These are phyloP conservation scores for Podospora conica DNA, from an alignment of 495 filamentous ascomycete species.

Conservation along the genomic window DNA sequence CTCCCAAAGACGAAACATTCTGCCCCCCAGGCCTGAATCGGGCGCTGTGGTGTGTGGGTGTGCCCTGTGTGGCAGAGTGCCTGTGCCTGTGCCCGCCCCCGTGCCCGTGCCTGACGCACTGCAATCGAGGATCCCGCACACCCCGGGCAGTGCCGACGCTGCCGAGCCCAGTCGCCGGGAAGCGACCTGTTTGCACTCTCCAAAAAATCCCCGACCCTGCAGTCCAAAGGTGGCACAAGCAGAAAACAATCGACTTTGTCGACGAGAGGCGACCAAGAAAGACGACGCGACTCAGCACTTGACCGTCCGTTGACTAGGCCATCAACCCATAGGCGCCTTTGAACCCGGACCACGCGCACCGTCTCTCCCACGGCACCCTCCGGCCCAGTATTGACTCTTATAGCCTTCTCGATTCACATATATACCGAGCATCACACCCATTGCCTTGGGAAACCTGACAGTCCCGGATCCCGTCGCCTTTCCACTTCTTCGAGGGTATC, in stretches of 20 bases:
- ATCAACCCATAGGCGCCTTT: neutral
- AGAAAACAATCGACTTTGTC: neutral
- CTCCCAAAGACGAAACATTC: neutral
- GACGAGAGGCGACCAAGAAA: neutral
- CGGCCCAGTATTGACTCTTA: constrained; percentile 1
- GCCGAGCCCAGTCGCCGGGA: neutral
- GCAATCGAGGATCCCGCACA: neutral
- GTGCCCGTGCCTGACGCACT: neutral
- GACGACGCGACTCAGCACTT: constrained; percentile 5
- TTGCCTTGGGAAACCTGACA: neutral
- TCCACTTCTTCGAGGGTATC: constrained; percentile 9
- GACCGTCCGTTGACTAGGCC: neutral
- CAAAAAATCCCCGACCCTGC: neutral
- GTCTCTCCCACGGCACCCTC: neutral
- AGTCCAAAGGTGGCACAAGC: neutral
- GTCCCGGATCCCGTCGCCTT: neutral
- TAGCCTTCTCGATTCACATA: constrained; percentile 8
- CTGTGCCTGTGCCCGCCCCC: neutral
- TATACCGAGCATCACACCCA: constrained; percentile 1
- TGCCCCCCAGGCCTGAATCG: neutral
- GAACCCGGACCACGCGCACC: neutral
- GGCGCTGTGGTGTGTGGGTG: neutral
- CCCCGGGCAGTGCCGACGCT: neutral
- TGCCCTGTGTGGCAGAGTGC: neutral
- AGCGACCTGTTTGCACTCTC: neutral